These are phyloP conservation scores for Pyrenula massariospora DNA, from an alignment of 495 filamentous ascomycete genomes.

Conservation along the genomic window DNA sequence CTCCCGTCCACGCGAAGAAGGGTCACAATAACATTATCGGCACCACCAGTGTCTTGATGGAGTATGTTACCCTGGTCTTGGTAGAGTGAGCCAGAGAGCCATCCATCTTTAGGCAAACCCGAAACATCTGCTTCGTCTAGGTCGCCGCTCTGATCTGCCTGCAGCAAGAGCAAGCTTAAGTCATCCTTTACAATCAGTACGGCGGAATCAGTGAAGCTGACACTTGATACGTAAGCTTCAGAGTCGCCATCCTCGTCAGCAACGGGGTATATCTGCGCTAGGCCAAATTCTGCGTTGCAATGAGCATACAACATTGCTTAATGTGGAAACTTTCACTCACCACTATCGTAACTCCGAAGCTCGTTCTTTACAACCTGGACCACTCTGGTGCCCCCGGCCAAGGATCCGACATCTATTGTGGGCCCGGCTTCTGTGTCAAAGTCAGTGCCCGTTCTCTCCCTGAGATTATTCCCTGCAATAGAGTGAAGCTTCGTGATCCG, in stretches of 20 bases:
- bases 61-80: conserved; percentile 50
- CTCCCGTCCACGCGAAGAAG: conserved; percentile 51
- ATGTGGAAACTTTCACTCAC: conserved; percentile 35
- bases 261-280: conserved; percentile 83
- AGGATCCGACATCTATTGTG: conserved; percentile 68
- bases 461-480: conserved; percentile 49
- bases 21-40: neutral
- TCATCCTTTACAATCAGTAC: conserved; percentile 79
- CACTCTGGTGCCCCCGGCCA: conserved; percentile 60
- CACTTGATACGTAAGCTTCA: conserved; percentile 59
- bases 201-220: conserved; percentile 82
- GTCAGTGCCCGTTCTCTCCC: conserved; percentile 58
- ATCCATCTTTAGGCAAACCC: conserved; percentile 41
- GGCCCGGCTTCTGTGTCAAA: conserved; percentile 79
- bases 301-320: conserved; percentile 4
- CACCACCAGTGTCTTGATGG: conserved; percentile 6
- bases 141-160: conserved; percentile 68
- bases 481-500: conserved; percentile 23
- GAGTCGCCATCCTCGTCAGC: conserved; percentile 78
- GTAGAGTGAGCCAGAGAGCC: conserved; percentile 74
- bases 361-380: conserved; percentile 78
- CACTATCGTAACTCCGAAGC: conserved; percentile 75
- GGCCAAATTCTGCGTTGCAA: conserved; percentile 53
- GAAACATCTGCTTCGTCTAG: conserved; percentile 64
- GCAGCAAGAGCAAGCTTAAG: conserved; percentile 59